Percentiles rank a stretch among this genome's conserved stretches.
phyloP scores from a whole-genome alignment of 1,284 basidiomycete genomes.

The Athelia psychrophila region DNA sequence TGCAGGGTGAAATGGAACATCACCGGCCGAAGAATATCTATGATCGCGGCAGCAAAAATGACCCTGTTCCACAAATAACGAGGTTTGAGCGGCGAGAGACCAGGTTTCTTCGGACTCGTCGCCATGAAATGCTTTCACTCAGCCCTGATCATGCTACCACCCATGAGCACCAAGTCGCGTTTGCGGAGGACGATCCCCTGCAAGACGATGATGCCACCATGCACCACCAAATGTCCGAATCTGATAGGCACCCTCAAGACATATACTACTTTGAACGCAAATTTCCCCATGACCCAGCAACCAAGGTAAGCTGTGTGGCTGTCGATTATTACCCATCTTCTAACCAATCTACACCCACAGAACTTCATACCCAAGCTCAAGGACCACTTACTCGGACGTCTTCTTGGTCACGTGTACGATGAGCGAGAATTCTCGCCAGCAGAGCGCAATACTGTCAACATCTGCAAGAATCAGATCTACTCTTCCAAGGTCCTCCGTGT shows the following conservation, averaged over 20 bases:
- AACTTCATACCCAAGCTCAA: conserved; percentile 8
- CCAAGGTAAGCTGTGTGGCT: not conserved
- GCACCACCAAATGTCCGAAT: conserved; percentile 22
- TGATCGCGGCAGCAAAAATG: conserved; percentile 22
- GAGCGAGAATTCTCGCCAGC: conserved; percentile 8
- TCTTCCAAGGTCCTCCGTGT: conserved; percentile 25
- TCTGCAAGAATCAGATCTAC: conserved; percentile 27
- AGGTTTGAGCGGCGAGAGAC: conserved; percentile 7
- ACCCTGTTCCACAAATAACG: conserved; percentile 21
- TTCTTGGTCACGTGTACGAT: not conserved
- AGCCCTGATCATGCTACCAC: not conserved
- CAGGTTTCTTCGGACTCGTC: not conserved
- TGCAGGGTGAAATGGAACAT: conserved; percentile 31
- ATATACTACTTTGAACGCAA: not conserved
- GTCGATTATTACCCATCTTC: not conserved
- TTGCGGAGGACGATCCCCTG: conserved; percentile 13
- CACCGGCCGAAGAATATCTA: conserved; percentile 27
- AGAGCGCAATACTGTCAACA: conserved; percentile 12
- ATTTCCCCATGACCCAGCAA: conserved; percentile 9
- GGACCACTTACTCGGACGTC: conserved; percentile 6
- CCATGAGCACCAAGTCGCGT: conserved; percentile 6
- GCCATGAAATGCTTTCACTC: not conserved
- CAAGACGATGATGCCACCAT: conserved; percentile 9
- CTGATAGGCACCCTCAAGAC: conserved; percentile 4
- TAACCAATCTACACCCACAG: not conserved